These are phyloP conservation scores for Botrytis tulipae DNA, from an alignment of 2,329 filamentous ascomycete genomes.

Conservation along the genomic window DNA sequence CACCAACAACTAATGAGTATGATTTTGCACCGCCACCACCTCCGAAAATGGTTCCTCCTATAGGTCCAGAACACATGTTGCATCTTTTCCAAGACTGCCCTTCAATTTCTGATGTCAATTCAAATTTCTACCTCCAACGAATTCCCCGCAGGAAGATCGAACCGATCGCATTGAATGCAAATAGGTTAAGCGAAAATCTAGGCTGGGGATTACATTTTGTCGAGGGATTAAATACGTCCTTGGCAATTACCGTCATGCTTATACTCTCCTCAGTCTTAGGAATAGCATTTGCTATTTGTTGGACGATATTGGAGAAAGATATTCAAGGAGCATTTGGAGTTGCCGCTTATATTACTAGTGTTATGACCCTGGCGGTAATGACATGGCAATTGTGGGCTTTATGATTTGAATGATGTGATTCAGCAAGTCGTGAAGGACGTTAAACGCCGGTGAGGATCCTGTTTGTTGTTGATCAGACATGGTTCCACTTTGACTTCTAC, in stretches of 20 bases:
- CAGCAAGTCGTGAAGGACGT: not conserved
- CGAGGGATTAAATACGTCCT: not conserved
- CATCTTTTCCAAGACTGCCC: not conserved
- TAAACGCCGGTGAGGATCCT: not conserved
- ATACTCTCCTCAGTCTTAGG: not conserved
- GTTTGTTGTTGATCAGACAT: not conserved
- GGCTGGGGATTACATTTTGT: slow-evolving; percentile 3
- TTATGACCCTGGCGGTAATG: slow-evolving; percentile 23
- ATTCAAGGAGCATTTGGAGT: slow-evolving; percentile 23
- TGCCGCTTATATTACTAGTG: slow-evolving; percentile 24
- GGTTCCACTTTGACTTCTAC: not conserved
- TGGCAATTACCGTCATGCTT: not conserved
- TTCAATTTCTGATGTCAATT: not conserved
- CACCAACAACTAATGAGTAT: slow-evolving; percentile 22
- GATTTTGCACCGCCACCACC: slow-evolving; percentile 22
- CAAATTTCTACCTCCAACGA: not conserved
- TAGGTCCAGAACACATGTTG: not conserved
- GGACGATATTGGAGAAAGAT: slow-evolving; percentile 20
- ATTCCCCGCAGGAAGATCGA: slow-evolving; percentile 10
- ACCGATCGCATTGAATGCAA: not conserved
- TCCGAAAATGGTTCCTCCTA: slow-evolving; percentile 20
- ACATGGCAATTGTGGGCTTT: slow-evolving; percentile 23
- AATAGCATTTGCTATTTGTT: slow-evolving; percentile 6
- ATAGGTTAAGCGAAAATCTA: not conserved
- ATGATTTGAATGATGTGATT: slow-evolving; percentile 1